phyloP scores from a whole-genome alignment of 495 filamentous ascomycete species.

The Penicillium steckii region DNA sequence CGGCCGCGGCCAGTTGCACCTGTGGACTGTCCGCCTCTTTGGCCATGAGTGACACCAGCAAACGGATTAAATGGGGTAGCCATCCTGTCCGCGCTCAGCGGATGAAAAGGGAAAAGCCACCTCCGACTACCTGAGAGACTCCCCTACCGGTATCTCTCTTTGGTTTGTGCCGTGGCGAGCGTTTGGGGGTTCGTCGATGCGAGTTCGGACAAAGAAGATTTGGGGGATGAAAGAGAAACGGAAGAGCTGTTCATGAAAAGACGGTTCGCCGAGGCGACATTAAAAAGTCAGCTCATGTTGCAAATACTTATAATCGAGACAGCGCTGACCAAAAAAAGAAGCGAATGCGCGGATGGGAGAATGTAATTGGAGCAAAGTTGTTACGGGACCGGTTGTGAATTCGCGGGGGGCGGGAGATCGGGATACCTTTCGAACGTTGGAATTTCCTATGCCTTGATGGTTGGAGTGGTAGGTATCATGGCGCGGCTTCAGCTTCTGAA shows the following conservation, averaged over 20 bases:
- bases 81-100: slow-evolving; percentile 39
- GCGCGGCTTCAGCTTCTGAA: background rate
- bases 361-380: background rate
- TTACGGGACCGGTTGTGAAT: background rate
- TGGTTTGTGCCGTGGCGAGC: background rate
- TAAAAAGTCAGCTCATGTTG: slow-evolving; percentile 19
- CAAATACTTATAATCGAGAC: background rate
- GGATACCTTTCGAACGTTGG: background rate
- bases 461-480: background rate
- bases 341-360: background rate
- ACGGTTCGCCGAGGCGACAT: slow-evolving; percentile 19
- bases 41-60: slow-evolving; percentile 21
- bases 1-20: slow-evolving; percentile 25
- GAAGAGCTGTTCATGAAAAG: slow-evolving; percentile 10
- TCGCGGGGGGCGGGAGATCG: background rate
- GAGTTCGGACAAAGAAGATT: background rate
- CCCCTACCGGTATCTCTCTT: background rate
- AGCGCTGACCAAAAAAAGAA: background rate
- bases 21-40: slow-evolving; percentile 23
- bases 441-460: background rate
- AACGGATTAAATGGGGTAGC: slow-evolving; percentile 38
- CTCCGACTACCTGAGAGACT: slow-evolving; percentile 2
- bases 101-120: slow-evolving; percentile 12
- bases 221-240: background rate
- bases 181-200: background rate